Percentiles rank a stretch among this genome's conserved stretches.
Evolutionary conservation across 1,139 yeast genomes (phyloP).

Genomic region (Hyphopichia fennica): DNA sequence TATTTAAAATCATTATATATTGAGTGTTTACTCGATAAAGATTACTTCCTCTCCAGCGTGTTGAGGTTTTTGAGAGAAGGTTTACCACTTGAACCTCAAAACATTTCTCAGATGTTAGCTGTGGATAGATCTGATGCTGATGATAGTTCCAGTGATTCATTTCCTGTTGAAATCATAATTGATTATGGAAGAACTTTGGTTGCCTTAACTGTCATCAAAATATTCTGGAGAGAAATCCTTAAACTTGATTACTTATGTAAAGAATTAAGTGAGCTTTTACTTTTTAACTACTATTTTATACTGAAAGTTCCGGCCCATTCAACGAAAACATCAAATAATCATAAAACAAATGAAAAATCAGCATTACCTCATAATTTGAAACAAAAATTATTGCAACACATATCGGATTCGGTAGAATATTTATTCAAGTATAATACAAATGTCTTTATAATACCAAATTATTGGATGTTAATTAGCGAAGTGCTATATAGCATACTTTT

Average conservation of each 20-base stretch:
- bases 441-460: constrained; percentile 73
- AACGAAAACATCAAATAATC: constrained; percentile 1
- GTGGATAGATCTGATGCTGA: constrained; percentile 12
- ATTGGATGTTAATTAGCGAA: constrained; percentile 65
- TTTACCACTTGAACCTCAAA: constrained; percentile 41
- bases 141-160: constrained; percentile 8
- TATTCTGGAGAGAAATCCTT: constrained; percentile 72
- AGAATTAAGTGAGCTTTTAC: constrained; percentile 56
- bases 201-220: constrained; percentile 56
- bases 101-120: constrained; percentile 19
- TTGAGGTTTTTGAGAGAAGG: constrained; percentile 56
- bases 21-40: constrained; percentile 65
- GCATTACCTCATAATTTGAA: constrained; percentile 16
- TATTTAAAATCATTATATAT: constrained; percentile 65
- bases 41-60: constrained; percentile 62
- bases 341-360: constrained; percentile 1
- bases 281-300: constrained; percentile 43
- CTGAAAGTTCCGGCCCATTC: constrained; percentile 17
- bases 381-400: constrained; percentile 21
- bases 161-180: constrained; percentile 21
- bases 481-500: constrained; percentile 39
- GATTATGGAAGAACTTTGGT: constrained; percentile 39
- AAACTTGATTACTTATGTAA: constrained; percentile 56
- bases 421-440: constrained; percentile 64
- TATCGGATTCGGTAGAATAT: constrained; percentile 38